Evolutionary conservation across 2,329 filamentous ascomycete species (phyloP), one percentile per base, ranked within the genome.

Genomic region (Paecilomyces dactylethromorphus): DNA sequence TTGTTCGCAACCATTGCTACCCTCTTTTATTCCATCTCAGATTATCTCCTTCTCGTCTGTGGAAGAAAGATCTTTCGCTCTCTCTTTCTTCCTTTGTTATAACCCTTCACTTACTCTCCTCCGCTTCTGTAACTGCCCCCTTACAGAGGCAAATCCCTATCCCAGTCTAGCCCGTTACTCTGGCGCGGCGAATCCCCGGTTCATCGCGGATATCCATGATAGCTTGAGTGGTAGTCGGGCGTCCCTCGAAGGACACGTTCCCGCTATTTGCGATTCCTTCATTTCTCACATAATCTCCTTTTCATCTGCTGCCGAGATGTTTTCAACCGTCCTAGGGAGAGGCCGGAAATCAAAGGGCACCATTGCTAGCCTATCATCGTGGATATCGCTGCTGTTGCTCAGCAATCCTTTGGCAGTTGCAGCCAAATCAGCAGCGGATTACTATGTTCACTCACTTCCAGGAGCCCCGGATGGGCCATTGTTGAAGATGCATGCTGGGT

Each of bases 401-500:
- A 53, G 69, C 49, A 70, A 61, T 52, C 65, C 69, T 5, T 58
- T 63, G 21, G 56, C 64, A 33, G 65, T 63, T 3, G 62, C 62
- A 13, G 70, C 73, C 18, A 86, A 85, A 71, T 82, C 83, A 1
- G 88, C 90, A 53, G 90, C 88, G 32, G 92, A 99, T 74, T 99
- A 97, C 76, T 97, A 88, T 77, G 89, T 99, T 57, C 87, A 86
- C 67, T 85, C 87, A 8, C 81, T 99, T 21, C 94, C 94, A 5
- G 94, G 95, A 32, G 86, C 90, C 58, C 93, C 95, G 10, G 81
- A 86, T 65, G 88, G 85, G 21, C 87, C 91, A 39, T 77, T 91
- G 61, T 78, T 96, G 70, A 97, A 96, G 81, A 97, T 97, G 93
- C 94, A 97, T 82, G 93, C 94, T 79, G 94, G 94, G 91, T 96